A percentile compares a stretch with the other conserved stretches of the same genome.
Conservation (phyloP, 805 yeast species). For the Helenozyma baotianmanensis region DNA sequence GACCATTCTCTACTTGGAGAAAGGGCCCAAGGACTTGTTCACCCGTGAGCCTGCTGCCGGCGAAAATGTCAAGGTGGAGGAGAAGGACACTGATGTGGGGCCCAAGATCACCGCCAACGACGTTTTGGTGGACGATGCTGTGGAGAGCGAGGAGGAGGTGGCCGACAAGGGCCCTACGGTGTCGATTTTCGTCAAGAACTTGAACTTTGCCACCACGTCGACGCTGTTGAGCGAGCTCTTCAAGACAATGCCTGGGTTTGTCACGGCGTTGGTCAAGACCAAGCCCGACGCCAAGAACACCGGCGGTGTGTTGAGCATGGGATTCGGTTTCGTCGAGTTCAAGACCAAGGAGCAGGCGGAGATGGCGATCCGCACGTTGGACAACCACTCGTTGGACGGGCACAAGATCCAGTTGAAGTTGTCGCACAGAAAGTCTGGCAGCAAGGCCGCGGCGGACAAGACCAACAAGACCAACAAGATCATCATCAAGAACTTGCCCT, state of each 20-base stretch:
- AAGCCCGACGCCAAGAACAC: constrained; percentile 80
- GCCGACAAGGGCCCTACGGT: constrained; percentile 66
- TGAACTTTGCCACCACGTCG: constrained; percentile 76
- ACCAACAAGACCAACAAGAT: constrained; percentile 58
- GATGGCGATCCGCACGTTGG: constrained; percentile 65
- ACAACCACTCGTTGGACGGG: constrained; percentile 79
- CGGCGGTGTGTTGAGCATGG: constrained; percentile 81
- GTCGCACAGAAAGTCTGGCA: constrained; percentile 66
- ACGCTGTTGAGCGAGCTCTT: constrained; percentile 55
- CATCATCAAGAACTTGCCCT: constrained; percentile 93
- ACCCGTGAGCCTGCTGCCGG: constrained; percentile 50
- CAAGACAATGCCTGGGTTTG: constrained; percentile 71
- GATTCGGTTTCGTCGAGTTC: constrained; percentile 95
- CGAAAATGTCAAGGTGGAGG: constrained; percentile 17
- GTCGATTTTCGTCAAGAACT: constrained; percentile 86
- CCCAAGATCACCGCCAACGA: constrained; percentile 44
- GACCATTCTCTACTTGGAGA: constrained; percentile 83
- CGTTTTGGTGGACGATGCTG: constrained; percentile 23
- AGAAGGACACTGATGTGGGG: constrained; percentile 17
- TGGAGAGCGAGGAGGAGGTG: constrained; percentile 32
- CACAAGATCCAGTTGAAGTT: constrained; percentile 86
- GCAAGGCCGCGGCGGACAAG: constrained; percentile 17
- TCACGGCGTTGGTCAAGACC: constrained; percentile 75
- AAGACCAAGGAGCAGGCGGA: constrained; percentile 72
- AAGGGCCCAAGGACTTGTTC: constrained; percentile 85